These are phyloP conservation scores for Lipomyces starkeyi DNA, from an alignment of 805 yeast genomes.

Conservation along the genomic window DNA sequence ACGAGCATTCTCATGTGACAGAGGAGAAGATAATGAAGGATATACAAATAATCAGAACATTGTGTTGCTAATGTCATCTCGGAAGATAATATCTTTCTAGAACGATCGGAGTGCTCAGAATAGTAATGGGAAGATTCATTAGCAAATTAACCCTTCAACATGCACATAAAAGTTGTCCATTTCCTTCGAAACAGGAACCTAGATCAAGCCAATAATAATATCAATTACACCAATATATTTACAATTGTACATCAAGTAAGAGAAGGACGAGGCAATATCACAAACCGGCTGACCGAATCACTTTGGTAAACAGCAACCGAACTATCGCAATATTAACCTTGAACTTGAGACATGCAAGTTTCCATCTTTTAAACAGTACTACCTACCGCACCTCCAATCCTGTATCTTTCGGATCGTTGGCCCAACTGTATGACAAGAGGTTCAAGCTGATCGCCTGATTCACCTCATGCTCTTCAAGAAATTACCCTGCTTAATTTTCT, in stretches of 20 bases:
- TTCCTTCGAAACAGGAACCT: not conserved
- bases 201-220: not conserved
- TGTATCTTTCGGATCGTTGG: not conserved
- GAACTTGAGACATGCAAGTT: too few species aligned
- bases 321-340: not conserved
- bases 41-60: too few species aligned
- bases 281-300: not conserved
- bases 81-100: too few species aligned
- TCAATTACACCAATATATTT: not conserved
- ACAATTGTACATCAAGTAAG: not conserved
- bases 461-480: constrained; percentile 59
- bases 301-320: not conserved
- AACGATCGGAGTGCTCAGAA: too few species aligned
- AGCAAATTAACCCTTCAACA: too few species aligned
- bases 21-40: too few species aligned
- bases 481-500: constrained; percentile 76
- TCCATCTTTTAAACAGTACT: not conserved
- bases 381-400: not conserved
- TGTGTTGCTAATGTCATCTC: too few species aligned
- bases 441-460: not conserved
- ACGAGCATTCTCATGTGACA: too few species aligned
- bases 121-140: too few species aligned
- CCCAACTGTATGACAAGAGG: not conserved
- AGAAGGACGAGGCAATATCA: not conserved
- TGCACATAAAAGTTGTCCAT: too few species aligned